Conservation (phyloP, 495 filamentous ascomycete species). For the Daldinia loculata region DNA sequence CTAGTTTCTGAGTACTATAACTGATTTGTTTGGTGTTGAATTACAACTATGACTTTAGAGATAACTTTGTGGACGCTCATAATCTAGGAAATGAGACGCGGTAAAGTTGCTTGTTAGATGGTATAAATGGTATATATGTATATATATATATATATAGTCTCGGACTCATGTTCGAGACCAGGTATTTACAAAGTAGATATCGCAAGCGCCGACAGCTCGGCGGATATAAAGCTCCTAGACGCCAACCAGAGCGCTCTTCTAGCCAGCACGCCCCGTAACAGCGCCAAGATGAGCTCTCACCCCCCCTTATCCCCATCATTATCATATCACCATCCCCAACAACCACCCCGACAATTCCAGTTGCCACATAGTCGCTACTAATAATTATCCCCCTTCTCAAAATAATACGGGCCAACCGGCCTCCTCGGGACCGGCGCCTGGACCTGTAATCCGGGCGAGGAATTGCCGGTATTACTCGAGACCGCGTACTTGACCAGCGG, state of each 20-base stretch:
- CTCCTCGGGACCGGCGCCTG: slow-evolving; percentile 30
- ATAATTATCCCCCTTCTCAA: slow-evolving; percentile 40
- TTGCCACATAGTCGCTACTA: slow-evolving; percentile 19
- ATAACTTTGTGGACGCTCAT: too few relatives aligned
- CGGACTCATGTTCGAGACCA: neutral
- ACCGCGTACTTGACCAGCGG: neutral
- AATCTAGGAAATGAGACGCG: too few relatives aligned
- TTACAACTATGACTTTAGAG: neutral
- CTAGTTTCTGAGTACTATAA: neutral
- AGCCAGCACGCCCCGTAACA: neutral
- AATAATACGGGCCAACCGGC: slow-evolving; percentile 17
- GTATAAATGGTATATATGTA: too few relatives aligned
- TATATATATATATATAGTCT: too few relatives aligned
- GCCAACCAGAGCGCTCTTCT: neutral
- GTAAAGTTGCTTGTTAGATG: too few relatives aligned
- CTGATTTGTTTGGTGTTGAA: neutral
- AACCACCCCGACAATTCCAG: neutral
- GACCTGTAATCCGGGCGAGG: slow-evolving; percentile 3
- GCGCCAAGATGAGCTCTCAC: neutral
- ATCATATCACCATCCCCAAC: neutral
- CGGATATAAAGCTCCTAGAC: neutral
- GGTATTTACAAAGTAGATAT: slow-evolving; percentile 1
- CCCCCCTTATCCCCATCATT: neutral
- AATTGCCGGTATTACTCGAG: neutral
- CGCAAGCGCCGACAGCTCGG: neutral